Evolutionary conservation across 2,329 filamentous ascomycete genomes (phyloP), one percentile per base, ranked within the genome.

Genomic region (Fonsecaea nubica): DNA sequence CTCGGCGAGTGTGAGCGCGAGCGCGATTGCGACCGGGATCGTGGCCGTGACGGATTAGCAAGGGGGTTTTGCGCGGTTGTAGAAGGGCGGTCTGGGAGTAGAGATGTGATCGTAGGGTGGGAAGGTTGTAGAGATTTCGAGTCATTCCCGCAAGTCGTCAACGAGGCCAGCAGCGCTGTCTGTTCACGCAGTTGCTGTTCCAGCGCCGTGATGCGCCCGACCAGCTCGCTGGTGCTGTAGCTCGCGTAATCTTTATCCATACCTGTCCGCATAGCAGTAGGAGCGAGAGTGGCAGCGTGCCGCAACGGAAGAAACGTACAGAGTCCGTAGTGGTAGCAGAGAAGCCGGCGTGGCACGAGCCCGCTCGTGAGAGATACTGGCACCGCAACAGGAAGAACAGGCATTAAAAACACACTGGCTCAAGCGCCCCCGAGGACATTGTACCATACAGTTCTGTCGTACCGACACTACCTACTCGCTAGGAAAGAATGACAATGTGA

Each of bases 151-250:
- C 25, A n/a, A 4, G 65, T 21, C 7, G 65, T 21, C 7, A 52
- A 33, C 9, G 61, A 40, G 45, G 62, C 66, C 63, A 75, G 80
- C 62, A 74, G 78, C 15, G 77, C 70, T 30, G 80, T 83, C 53
- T 83, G 82, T n/a, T 75, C 79, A 61, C 85, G 83, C 13, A 93
- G 79, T 74, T 92, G 85, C 4, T 82, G 76, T 77, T 96, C 92
- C 6, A 95, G 82, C 59, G 86, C 81, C 15, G 82, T 85, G 54
- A 96, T 87, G 48, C 90, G 85, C 70, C 86, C 80, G 52, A 95
- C 85, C 42, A 95, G 86, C 53, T 86, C 86, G 45, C 87, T 83
- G 69, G 87, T 88, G 62, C 85, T 88, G 90, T 90, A 93, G 69
- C 82, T 83, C 48, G 83, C 82, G 79, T 93, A 93, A 72, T 84